Evolutionary conservation across 1,139 yeast genomes (phyloP).

Genomic region (Blastobotrys petasosporus): DNA sequence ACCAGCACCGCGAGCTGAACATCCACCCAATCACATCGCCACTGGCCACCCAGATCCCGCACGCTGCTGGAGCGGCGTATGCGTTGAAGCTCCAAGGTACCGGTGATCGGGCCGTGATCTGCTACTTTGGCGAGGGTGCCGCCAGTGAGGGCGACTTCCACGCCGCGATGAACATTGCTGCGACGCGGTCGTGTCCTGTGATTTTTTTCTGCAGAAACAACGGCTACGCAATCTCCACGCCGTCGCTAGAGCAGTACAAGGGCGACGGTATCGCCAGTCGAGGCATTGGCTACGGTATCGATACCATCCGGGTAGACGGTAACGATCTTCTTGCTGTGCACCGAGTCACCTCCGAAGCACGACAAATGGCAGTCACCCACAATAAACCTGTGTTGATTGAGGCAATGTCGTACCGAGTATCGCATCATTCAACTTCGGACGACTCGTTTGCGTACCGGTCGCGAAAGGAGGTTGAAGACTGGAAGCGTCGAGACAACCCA

Average conservation of each 20-base stretch:
- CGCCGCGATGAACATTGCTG: conserved; percentile 36
- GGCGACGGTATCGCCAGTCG: conserved; percentile 37
- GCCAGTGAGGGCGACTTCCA: conserved; percentile 38
- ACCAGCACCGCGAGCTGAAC: conserved; percentile 28
- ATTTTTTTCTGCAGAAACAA: conserved; percentile 35
- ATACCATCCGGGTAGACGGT: conserved; percentile 35
- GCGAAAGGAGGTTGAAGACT: conserved; percentile 33
- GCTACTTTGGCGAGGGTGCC: conserved; percentile 37
- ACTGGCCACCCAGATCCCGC: conserved; percentile 35
- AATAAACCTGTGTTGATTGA: conserved; percentile 33
- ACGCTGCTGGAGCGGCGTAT: conserved; percentile 37
- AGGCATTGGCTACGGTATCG: conserved; percentile 35
- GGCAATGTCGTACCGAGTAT: conserved; percentile 36
- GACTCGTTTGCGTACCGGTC: conserved; percentile 37
- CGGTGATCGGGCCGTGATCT: conserved; percentile 26
- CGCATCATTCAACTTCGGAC: conserved; percentile 37
- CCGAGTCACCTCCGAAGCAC: conserved; percentile 30
- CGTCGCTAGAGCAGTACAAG: conserved; percentile 33
- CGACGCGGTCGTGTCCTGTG: conserved; percentile 34
- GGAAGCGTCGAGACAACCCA: conserved; percentile 36
- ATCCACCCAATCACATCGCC: conserved; percentile 36
- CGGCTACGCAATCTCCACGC: conserved; percentile 36
- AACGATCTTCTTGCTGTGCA: conserved; percentile 35
- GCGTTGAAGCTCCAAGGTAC: conserved; percentile 30
- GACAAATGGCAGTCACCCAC: conserved; percentile 30